Evolutionary conservation across 1,284 basidiomycete genomes (phyloP).

Genomic region (Rhodotorula mucilaginosa): DNA sequence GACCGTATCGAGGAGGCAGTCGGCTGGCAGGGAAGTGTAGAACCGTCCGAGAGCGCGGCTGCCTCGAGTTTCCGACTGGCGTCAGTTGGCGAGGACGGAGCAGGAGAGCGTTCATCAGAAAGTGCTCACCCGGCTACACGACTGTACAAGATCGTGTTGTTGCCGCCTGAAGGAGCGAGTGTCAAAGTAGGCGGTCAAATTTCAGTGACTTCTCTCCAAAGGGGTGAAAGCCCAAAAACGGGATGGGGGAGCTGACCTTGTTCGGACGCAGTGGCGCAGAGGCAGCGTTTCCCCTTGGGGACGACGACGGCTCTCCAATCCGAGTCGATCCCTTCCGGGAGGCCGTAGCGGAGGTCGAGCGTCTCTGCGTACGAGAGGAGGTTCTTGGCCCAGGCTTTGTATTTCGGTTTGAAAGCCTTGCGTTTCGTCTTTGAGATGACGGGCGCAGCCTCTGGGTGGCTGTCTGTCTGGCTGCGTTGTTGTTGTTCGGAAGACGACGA

Average conservation of each 20-base stretch:
- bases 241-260: slow-evolving; percentile 3
- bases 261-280: slow-evolving; percentile 23
- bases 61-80: background rate
- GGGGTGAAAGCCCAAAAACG: background rate
- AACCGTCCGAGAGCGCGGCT: slow-evolving; percentile 34
- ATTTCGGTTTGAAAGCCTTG: slow-evolving; percentile 20
- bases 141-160: slow-evolving; percentile 33
- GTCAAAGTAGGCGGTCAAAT: background rate
- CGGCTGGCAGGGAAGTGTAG: slow-evolving; percentile 29
- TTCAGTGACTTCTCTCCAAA: no score
- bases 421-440: slow-evolving; percentile 13
- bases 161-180: background rate
- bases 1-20: slow-evolving; percentile 39
- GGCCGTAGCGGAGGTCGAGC: slow-evolving; percentile 33
- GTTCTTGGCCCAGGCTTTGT: slow-evolving; percentile 37
- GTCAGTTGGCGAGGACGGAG: no score
- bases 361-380: slow-evolving; percentile 38
- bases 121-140: slow-evolving; percentile 28
- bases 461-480: background rate
- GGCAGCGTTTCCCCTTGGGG: slow-evolving; percentile 40
- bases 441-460: background rate
- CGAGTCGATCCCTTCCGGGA: slow-evolving; percentile 31
- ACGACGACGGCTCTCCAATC: slow-evolving; percentile 35
- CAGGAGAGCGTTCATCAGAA: background rate
- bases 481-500: background rate